phyloP scores from a whole-genome alignment of 2,329 filamentous ascomycete genomes.

The Alternaria sp. region DNA sequence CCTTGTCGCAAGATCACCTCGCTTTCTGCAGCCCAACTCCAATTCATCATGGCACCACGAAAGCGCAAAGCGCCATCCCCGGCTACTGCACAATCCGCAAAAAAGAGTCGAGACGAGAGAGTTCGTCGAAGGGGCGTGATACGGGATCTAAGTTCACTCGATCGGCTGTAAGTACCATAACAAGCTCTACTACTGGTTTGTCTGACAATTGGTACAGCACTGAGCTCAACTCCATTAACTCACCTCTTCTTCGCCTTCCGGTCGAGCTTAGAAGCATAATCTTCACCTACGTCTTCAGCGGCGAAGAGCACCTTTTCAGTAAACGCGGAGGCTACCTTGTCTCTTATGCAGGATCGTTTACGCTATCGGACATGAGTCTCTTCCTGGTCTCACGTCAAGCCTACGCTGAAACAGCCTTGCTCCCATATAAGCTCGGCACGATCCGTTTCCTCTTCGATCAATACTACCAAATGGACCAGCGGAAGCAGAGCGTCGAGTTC shows the following conservation, averaged over 20 bases:
- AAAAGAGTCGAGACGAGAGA: background rate
- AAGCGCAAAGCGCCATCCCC: rapidly evolving
- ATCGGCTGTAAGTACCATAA: background rate
- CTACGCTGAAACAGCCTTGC: rapidly evolving
- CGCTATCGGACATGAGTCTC: background rate
- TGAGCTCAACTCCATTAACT: background rate
- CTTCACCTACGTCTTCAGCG: background rate
- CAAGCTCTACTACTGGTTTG: rapidly evolving
- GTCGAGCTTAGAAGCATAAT: background rate
- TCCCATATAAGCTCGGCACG: background rate
- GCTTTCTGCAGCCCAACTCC: background rate
- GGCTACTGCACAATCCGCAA: too few relatives aligned
- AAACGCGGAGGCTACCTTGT: rapidly evolving
- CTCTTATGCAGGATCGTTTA: background rate
- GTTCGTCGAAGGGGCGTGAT: background rate
- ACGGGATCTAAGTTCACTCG: background rate
- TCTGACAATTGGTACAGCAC: rapidly evolving
- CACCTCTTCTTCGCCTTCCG: background rate
- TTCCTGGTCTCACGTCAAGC: background rate
- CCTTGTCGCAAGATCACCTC: background rate
- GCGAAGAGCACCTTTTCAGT: rapidly evolving
- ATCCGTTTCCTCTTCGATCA: rapidly evolving
- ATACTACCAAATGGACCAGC: too few relatives aligned
- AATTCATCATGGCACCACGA: background rate
- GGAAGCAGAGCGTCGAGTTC: rapidly evolving